A percentile compares a stretch with the other conserved stretches of the same genome.
phyloP scores from a whole-genome alignment of 2,329 filamentous ascomycete genomes.

The Pyrenophora seminiperda region DNA sequence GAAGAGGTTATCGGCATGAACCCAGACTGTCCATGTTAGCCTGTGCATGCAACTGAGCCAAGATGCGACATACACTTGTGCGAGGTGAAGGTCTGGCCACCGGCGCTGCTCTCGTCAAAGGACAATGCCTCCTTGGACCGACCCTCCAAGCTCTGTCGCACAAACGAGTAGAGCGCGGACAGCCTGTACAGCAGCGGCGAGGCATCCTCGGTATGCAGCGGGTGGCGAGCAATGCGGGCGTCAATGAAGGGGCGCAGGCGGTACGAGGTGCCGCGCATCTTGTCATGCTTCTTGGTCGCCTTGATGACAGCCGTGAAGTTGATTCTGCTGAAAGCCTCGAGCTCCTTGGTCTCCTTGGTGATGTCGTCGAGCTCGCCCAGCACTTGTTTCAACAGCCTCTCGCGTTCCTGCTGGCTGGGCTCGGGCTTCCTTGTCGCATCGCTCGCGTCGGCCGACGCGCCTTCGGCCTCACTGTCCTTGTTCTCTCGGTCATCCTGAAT shows the following conservation, averaged over 20 bases:
- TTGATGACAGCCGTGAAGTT: conserved; percentile 99
- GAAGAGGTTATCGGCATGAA: conserved; percentile 91
- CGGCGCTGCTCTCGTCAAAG: conserved; percentile 49
- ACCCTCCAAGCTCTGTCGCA: conserved; percentile 79
- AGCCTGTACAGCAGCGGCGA: conserved; percentile 84
- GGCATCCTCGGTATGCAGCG: conserved; percentile 96
- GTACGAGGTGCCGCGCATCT: conserved; percentile 84
- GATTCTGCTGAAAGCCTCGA: conserved; percentile 93
- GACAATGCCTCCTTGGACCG: conserved; percentile 52
- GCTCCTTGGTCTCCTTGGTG: conserved; percentile 86
- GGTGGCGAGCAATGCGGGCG: conserved; percentile 82
- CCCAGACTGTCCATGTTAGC: conserved; percentile 71
- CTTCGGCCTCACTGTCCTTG: conserved; percentile 14
- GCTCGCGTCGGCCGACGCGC: conserved; percentile 22
- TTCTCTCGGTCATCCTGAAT: conserved; percentile 26
- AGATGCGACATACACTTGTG: conserved; percentile 72
- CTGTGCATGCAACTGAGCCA: background rate
- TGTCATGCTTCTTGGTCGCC: conserved; percentile 98
- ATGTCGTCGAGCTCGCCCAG: conserved; percentile 82
- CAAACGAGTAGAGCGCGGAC: conserved; percentile 94
- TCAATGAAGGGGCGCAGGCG: conserved; percentile 90
- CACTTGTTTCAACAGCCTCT: conserved; percentile 68
- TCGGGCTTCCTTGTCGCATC: conserved; percentile 33
- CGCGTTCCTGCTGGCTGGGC: conserved; percentile 49
- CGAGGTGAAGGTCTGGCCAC: conserved; percentile 74